Base-by-base conservation (phyloP, 306 rosid species). In the Cicer bijugum region DNA sequence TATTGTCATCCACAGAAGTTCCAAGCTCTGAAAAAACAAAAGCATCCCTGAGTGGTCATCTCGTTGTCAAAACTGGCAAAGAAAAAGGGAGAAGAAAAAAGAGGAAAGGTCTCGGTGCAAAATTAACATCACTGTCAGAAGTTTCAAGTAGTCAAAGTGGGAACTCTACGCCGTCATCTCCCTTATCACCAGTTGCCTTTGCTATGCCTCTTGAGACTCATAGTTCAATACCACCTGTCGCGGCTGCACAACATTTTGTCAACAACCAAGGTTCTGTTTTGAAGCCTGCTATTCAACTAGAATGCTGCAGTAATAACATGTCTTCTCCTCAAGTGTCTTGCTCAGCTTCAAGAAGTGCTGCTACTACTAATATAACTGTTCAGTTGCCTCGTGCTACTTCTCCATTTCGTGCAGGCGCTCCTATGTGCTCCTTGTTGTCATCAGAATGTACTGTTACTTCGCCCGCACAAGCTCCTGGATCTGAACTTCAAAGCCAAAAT, bases 141-240 rank as follows among this genome's bases (percentile, higher is more conserved):
- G 97, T 87, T 84, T 89, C 98, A 17, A 93, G 98, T 55, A 93
- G 98, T 74, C 97, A 91, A 57, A 94, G 98, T 80, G 98, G 97
- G 82, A 94, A 89, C 37, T 94, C 98, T 48, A 94, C 98, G 14
- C 98, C 98, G 70, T 91, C 97, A 8, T 94, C 97, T 48, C 98
- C 98, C 1, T 48, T 87, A 75, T 94, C 98, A 9, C 97, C 98
- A 1, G 56, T 68, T 8, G 15, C 84, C 8, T 76, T 87, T 52
- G 80, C 79, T 44, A 84, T 84, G 19, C 78, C 89, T 11, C 64
- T 63, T 2, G 91, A 81, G 77, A 74, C 70, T 51, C 84, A 67
- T 48, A 67, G 74, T 74, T 78, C 72, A 77, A 80, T 60, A 67
- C 69, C 80, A 71, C 82, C 8, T 43, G 84, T 42, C 35, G 69